Base-by-base conservation (phyloP, 2,329 filamentous ascomycete species). In the Calonectria fujianensis region DNA sequence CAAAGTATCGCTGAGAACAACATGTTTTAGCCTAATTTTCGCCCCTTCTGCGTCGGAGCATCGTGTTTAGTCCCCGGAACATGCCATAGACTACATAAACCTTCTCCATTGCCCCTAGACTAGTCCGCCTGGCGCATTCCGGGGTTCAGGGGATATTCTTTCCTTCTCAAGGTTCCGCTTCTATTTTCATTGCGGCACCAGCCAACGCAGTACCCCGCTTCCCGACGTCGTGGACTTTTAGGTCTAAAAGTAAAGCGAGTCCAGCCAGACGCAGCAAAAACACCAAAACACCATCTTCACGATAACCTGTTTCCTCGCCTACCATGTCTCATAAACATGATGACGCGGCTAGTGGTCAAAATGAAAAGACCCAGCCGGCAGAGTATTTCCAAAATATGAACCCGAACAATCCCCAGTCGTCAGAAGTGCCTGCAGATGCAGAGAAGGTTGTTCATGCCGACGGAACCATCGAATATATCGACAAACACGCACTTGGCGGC, bases 401-500 rank as follows among this genome's bases (percentile, higher is more conserved):
- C 14, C 29, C 51, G 20, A 79, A 79, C 57, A 79, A 57, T 20
- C 61, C 67, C 45, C 50, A 24, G 51, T 72, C 73, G 16, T 66
- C 70, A 16, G 48, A 66, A 7, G 35, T 61, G 20, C 51, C 61
- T 13, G 27, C 75, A 37, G 73, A 79, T 16, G 79, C 81, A n/a
- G 80, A 81, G 57, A 83, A 82, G 73, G 80, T 83, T 18, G 77
- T 81, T 45, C 81, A 87, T 72, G 82, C 85, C 14, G 87, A 88
- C 75, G 86, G 86, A 31, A 83, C 83, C 16, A 78, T 88, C 65
- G 85, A 87, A 79, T 83, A 85, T 65, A 81, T 88, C 73, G 86
- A 87, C 74, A 77, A 83, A 4, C 82, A 85, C 39, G 86, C 85
- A 52, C 79, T 88, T n/a, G 87, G 87, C 8, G 86, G 86, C 11